A percentile compares a stretch with the other conserved stretches of the same genome.
Conservation (phyloP, 768 basidiomycete genomes). For the Rhodotorula kratochvilovae region DNA sequence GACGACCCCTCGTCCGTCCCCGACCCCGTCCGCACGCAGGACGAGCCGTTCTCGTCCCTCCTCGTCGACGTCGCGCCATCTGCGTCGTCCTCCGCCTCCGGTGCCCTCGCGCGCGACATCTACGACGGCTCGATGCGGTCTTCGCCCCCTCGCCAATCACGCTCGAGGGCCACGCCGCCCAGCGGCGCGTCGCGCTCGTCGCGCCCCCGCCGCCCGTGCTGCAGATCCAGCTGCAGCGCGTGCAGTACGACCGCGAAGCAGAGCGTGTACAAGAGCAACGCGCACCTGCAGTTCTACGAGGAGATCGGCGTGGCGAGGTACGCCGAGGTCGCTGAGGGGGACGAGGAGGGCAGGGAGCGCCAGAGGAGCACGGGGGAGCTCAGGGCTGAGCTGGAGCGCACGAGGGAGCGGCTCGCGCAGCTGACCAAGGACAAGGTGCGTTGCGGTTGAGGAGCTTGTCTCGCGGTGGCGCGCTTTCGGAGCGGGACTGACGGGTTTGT, state of each 20-base stretch:
- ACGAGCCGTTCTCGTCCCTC: constrained; percentile 87
- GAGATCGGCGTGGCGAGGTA: constrained; percentile 88
- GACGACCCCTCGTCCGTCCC: constrained; percentile 12
- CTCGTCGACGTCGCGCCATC: constrained; percentile 71
- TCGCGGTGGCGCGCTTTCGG: background rate
- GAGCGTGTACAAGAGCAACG: constrained; percentile 91
- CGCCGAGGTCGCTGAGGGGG: constrained; percentile 51
- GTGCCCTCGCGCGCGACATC: constrained; percentile 62
- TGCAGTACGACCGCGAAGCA: constrained; percentile 90
- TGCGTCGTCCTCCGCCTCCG: background rate
- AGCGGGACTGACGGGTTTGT: background rate
- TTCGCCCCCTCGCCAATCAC: constrained; percentile 70
- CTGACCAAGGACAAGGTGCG: constrained; percentile 26
- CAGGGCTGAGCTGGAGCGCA: constrained; percentile 61
- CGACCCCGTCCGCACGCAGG: constrained; percentile 66
- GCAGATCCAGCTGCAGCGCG: constrained; percentile 92
- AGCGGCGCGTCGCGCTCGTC: constrained; percentile 79
- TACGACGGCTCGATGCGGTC: constrained; percentile 90
- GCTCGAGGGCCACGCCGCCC: constrained; percentile 82
- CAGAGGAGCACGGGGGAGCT: constrained; percentile 66
- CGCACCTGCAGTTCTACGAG: constrained; percentile 84
- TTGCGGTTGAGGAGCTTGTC: background rate
- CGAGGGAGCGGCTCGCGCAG: constrained; percentile 56
- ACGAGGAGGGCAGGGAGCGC: constrained; percentile 65
- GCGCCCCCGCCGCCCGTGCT: constrained; percentile 77